phyloP scores from a whole-genome alignment of 768 basidiomycete species.

The Hericium alpestre region DNA sequence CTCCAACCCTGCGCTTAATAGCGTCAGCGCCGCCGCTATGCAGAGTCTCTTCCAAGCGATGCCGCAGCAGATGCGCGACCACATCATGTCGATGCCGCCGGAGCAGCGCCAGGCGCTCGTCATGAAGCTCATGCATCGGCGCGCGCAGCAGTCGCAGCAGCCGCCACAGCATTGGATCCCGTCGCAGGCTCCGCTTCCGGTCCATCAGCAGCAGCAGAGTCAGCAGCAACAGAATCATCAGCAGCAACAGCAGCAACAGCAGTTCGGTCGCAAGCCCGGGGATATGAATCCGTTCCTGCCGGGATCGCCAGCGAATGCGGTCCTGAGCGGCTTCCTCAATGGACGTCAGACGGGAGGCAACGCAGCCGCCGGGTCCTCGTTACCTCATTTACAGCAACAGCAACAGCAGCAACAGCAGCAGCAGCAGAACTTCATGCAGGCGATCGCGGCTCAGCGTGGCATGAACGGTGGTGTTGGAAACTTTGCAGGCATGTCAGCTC shows the following conservation, averaged over 20 bases:
- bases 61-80: background rate
- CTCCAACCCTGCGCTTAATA: background rate
- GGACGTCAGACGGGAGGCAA: background rate
- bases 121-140: constrained; percentile 4
- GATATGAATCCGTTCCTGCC: constrained; percentile 13
- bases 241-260: constrained; percentile 1
- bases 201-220: background rate
- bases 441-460: constrained; percentile 1
- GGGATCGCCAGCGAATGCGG: constrained; percentile 9
- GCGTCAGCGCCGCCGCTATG: too few relatives aligned
- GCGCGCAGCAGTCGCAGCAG: constrained; percentile 2
- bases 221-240: constrained; percentile 2
- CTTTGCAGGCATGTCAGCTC: background rate
- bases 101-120: constrained; percentile 1
- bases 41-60: background rate
- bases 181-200: background rate
- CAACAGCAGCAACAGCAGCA: constrained; percentile 1
- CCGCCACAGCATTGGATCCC: background rate
- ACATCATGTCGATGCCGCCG: background rate
- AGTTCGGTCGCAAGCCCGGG: constrained; percentile 8
- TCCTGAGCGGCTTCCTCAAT: constrained; percentile 6
- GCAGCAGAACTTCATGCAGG: constrained; percentile 4
- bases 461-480: background rate
- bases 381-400: background rate
- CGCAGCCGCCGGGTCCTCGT: background rate